These are phyloP conservation scores for Pisolithus orientalis DNA, from an alignment of 768 basidiomycete species.

Conservation along the genomic window DNA sequence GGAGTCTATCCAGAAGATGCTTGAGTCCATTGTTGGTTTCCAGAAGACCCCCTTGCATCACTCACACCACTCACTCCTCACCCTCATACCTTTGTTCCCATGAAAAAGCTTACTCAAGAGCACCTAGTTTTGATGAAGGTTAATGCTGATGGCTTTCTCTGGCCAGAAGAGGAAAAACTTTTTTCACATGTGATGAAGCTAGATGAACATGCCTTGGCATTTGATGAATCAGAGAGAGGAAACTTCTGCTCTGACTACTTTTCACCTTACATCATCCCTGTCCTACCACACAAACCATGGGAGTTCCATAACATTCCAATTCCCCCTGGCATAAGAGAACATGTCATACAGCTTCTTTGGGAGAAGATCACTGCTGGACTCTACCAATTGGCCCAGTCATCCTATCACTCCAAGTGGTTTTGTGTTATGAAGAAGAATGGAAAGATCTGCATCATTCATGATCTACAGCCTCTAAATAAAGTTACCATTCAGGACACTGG, in stretches of 20 bases:
- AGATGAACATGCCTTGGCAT: slow-evolving; percentile 31
- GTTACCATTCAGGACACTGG: not conserved
- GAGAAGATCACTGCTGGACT: slow-evolving; percentile 32
- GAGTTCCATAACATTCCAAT: slow-evolving; percentile 24
- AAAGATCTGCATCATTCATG: slow-evolving; percentile 14
- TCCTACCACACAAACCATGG: slow-evolving; percentile 30
- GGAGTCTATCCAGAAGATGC: not conserved
- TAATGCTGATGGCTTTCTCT: not conserved
- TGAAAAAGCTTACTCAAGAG: not conserved
- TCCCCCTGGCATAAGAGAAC: slow-evolving; percentile 18
- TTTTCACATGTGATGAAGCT: slow-evolving; percentile 19
- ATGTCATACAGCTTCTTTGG: slow-evolving; percentile 8
- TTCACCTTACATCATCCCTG: slow-evolving; percentile 24
- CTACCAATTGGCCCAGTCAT: slow-evolving; percentile 32
- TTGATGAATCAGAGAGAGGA: slow-evolving; percentile 26
- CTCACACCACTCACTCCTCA: not conserved
- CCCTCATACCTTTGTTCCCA: not conserved
- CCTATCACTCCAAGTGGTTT: slow-evolving; percentile 35
- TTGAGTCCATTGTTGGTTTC: not conserved
- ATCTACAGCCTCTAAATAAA: slow-evolving; percentile 15
- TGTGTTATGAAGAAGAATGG: slow-evolving; percentile 27
- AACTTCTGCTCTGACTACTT: slow-evolving; percentile 23
- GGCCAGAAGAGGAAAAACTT: not conserved
- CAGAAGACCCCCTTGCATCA: not conserved
- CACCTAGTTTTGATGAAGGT: not conserved